Evolutionary conservation across 768 basidiomycete species (phyloP), one percentile per base, ranked within the genome.

Genomic region (Rubroboletus satanas): DNA sequence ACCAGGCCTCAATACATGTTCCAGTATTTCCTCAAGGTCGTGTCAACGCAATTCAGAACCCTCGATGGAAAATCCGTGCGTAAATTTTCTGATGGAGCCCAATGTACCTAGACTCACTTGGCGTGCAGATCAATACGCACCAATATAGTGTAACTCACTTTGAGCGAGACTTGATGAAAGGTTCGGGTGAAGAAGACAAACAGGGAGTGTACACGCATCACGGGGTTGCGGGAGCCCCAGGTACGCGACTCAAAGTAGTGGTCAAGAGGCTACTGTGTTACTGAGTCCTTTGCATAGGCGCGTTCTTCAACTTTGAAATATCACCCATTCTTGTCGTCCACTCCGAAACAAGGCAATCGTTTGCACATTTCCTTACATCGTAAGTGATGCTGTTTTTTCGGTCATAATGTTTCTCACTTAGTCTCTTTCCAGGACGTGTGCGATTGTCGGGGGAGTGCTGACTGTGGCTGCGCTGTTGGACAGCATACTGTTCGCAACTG

Each of bases 21-120:
- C 82, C 93, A 98, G 68, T 96, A 98, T 73, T 98, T 98, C 84
- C 79, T 99, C 66, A 99, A 99, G 73, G 96, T 99, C 43, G 97
- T 99, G 38, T 93, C 93, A 7, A 99, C 96, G 2, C 88, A 89
- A 67, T 98, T 97, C 75, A 81, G 83, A 58, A 89, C 86, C n/a
- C 75, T 96, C 28, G 83, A 88, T 56, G 88, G 85, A 31, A 80
- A 87, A 62, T 68, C 74, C 10, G 88, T 89, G 66, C 41, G 83
- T 73, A 29, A 44, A 51, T 49, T 21, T 23, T 45, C 8, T 21
- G 7, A 29, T 57, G 31, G n/a, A 44, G 42, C 7, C 9, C 28
- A 55, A 28, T 45, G 31, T 9, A 21, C 21, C 1, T 21, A 43
- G 29, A 46, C 59, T 62, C 5, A 62, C 14, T 39, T 41, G 21